A percentile compares a stretch with the other conserved stretches of the same genome.
Conservation (phyloP, 371 early-diverging fungal genomes). For the Vairimorpha apis region DNA sequence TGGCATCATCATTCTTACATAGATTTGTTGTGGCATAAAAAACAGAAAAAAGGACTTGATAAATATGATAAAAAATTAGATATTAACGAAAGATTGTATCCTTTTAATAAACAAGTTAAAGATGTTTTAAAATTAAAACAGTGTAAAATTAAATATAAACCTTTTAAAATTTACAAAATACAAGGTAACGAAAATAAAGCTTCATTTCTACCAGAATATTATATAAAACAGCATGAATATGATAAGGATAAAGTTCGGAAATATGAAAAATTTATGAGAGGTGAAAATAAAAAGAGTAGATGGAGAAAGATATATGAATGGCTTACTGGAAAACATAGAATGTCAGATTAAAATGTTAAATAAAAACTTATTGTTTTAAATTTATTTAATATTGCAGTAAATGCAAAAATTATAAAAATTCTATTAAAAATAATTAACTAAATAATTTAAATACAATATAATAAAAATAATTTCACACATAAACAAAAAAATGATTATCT, state of each 20-base stretch:
- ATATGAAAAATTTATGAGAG: slow-evolving; percentile 22
- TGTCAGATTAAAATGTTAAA: background rate
- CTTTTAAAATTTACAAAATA: background rate
- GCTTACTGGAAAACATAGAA: background rate
- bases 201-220: background rate
- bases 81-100: slow-evolving; percentile 5
- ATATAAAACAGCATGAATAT: slow-evolving; percentile 9
- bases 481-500: too few relatives aligned
- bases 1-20: slow-evolving; percentile 66
- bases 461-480: too few relatives aligned
- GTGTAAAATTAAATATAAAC: slow-evolving; percentile 21
- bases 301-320: background rate
- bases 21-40: slow-evolving; percentile 65
- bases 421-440: too few relatives aligned
- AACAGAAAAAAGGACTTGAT: slow-evolving; percentile 54
- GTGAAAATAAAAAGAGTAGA: background rate
- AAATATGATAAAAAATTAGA: background rate
- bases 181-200: background rate
- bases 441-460: too few relatives aligned
- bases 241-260: slow-evolving; percentile 1
- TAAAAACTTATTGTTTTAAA: too few relatives aligned
- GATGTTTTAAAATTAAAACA: slow-evolving; percentile 7
- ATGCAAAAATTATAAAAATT: too few relatives aligned
- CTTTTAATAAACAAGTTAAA: slow-evolving; percentile 26
- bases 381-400: too few relatives aligned